phyloP scores from a whole-genome alignment of 805 yeast species.

The Zygosaccharomyces rouxii region DNA sequence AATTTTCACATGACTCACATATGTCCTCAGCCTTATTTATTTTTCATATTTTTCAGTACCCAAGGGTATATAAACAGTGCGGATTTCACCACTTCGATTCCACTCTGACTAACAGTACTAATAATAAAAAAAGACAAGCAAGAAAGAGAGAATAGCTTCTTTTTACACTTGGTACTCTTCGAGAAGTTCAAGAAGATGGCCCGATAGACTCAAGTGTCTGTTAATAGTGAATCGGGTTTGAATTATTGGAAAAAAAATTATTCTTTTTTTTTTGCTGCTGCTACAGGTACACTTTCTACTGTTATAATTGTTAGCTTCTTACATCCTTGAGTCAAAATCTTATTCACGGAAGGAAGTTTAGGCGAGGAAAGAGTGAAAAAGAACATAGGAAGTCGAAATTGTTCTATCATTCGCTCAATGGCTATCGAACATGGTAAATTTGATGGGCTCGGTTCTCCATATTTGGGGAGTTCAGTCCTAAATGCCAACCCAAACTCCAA shows the following conservation, averaged over 20 bases:
- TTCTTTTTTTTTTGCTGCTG: neutral
- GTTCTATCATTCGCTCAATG: neutral
- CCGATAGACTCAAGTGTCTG: neutral
- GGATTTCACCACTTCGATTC: neutral
- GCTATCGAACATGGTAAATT: neutral
- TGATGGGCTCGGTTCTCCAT: neutral
- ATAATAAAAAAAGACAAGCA: neutral
- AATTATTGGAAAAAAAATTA: neutral
- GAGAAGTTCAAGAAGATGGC: neutral
- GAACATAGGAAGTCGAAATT: neutral
- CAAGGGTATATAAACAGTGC: too few species aligned
- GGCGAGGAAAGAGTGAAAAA: neutral
- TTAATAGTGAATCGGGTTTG: neutral
- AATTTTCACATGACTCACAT: neutral
- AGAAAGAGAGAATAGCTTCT: neutral
- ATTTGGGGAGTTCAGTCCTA: neutral
- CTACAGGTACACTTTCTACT: neutral
- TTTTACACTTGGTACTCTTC: neutral
- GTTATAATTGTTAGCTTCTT: too few species aligned
- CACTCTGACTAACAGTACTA: neutral
- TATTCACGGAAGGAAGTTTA: neutral
- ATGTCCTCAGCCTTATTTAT: too few species aligned
- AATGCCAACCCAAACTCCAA: neutral
- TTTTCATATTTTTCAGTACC: neutral
- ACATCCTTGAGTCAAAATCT: too few species aligned